phyloP scores from a whole-genome alignment of 2,329 filamentous ascomycete genomes.

The Aspergillus candidus region DNA sequence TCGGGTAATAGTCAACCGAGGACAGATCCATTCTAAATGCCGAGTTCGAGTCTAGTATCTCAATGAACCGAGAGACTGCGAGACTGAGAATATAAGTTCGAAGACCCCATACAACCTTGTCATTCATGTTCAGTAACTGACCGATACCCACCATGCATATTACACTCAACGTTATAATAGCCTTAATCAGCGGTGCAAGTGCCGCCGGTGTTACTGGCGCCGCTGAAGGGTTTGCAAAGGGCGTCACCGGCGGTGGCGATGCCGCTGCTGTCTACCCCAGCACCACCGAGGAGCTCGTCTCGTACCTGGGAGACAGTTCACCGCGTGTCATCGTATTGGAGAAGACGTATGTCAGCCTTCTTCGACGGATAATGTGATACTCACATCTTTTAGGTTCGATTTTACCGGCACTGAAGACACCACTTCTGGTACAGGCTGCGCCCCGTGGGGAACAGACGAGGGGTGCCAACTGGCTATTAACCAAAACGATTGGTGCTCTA shows the following conservation, averaged over 20 bases:
- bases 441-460: conserved; percentile 51
- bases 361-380: background rate
- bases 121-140: too few species aligned
- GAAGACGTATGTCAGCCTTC: conserved; percentile 9
- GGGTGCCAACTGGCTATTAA: conserved; percentile 57
- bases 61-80: too few species aligned
- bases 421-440: conserved; percentile 50
- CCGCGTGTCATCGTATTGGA: conserved; percentile 51
- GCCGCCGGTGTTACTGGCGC: conserved; percentile 22
- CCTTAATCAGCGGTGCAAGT: conserved; percentile 11
- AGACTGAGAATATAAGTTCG: too few species aligned
- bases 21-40: too few species aligned
- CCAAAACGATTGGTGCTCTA: conserved; percentile 53
- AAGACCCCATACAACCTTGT: too few species aligned
- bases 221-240: conserved; percentile 47
- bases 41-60: too few species aligned
- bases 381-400: conserved; percentile 10
- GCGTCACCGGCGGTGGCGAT: conserved; percentile 56
- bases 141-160: too few species aligned
- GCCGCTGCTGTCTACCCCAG: conserved; percentile 50
- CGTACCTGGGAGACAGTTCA: conserved; percentile 51
- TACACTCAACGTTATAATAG: background rate
- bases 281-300: conserved; percentile 51
- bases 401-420: conserved; percentile 25
- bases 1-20: too few species aligned